Conservation (phyloP, 2,329 filamentous ascomycete genomes). For the Colletotrichum falcatum region DNA sequence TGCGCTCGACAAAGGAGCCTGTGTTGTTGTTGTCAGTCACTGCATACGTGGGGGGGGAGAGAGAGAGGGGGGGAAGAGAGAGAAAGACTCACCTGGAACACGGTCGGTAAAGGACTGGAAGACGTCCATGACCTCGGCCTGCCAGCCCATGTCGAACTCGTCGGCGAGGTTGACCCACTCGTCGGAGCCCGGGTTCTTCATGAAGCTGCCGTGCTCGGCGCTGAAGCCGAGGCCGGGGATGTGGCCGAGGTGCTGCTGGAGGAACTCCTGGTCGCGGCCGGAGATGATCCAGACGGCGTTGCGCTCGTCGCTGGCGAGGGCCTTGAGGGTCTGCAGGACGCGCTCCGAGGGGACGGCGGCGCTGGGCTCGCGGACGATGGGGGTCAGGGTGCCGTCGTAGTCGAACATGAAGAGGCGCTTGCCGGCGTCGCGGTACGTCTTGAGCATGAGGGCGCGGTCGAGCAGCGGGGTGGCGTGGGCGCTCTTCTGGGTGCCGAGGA, state of each 20-base stretch:
- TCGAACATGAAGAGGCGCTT: constrained; percentile 98
- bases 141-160: constrained; percentile 91
- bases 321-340: constrained; percentile 82
- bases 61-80: background rate
- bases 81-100: constrained; percentile 75
- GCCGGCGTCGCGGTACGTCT: constrained; percentile 78
- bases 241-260: constrained; percentile 92
- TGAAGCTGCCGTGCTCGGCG: constrained; percentile 96
- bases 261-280: constrained; percentile 90
- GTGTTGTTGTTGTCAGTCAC: background rate
- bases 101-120: constrained; percentile 91
- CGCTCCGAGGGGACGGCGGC: constrained; percentile 89
- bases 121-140: constrained; percentile 82
- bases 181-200: constrained; percentile 80
- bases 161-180: constrained; percentile 93
- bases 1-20: constrained; percentile 94
- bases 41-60: background rate
- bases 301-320: constrained; percentile 80
- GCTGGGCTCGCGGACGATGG: constrained; percentile 92
- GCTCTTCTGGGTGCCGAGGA: constrained; percentile 81
- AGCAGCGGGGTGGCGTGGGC: constrained; percentile 83
- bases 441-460: constrained; percentile 78
- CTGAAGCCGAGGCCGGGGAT: constrained; percentile 91
- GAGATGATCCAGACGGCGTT: constrained; percentile 99
- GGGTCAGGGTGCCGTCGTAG: constrained; percentile 96